phyloP scores from a whole-genome alignment of 305 asterid genomes.

The Solanum aculeatissimum region DNA sequence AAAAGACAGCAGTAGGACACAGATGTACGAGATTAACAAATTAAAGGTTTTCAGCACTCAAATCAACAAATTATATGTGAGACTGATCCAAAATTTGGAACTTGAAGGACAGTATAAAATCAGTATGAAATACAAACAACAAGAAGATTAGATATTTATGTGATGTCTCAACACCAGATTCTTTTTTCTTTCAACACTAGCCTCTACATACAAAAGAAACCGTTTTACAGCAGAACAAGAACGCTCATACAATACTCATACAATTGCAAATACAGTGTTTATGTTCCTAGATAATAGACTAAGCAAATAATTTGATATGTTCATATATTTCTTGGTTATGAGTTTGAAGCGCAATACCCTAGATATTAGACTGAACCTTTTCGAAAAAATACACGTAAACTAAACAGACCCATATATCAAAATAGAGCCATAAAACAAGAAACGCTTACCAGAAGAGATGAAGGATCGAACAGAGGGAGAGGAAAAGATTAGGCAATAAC shows the following conservation, averaged over 20 bases:
- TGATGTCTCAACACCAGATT: background rate
- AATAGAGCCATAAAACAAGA: background rate
- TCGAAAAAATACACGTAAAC: background rate
- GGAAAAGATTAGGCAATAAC: background rate
- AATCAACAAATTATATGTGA: background rate
- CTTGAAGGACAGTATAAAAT: background rate
- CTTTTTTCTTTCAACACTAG: background rate
- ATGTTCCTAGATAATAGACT: background rate
- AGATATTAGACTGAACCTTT: background rate
- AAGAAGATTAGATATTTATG: background rate
- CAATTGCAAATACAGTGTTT: background rate
- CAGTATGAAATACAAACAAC: background rate
- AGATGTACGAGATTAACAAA: background rate
- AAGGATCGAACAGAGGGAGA: background rate
- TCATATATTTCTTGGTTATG: background rate
- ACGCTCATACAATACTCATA: background rate
- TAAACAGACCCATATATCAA: background rate
- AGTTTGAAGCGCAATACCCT: background rate
- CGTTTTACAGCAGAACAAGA: background rate
- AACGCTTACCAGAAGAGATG: background rate
- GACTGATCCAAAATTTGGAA: background rate
- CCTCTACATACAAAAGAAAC: background rate
- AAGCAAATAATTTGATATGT: background rate
- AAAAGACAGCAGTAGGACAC: background rate
- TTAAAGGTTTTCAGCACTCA: background rate